Conservation (phyloP, 1,139 yeast genomes). For the Ogataea hybrid region DNA sequence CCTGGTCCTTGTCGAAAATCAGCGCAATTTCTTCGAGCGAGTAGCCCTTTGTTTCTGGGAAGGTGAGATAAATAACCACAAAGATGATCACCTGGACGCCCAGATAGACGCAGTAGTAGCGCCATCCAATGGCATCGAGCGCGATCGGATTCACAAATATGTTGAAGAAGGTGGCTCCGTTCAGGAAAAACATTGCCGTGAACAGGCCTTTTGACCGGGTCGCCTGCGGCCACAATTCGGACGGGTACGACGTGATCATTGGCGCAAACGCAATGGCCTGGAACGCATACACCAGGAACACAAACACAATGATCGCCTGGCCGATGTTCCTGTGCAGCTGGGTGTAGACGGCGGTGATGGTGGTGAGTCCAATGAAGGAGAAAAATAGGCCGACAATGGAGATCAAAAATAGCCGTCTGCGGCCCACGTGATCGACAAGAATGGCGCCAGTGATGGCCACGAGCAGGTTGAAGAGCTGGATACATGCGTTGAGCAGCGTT, state of each 20-base stretch:
- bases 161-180: slow-evolving; percentile 34
- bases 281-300: slow-evolving; percentile 32
- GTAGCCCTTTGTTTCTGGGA: slow-evolving; percentile 51
- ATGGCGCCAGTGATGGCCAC: slow-evolving; percentile 34
- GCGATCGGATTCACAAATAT: slow-evolving; percentile 59
- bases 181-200: slow-evolving; percentile 34
- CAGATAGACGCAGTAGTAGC: slow-evolving; percentile 53
- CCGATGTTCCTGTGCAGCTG: slow-evolving; percentile 29
- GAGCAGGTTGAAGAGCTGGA: slow-evolving; percentile 41
- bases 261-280: slow-evolving; percentile 35
- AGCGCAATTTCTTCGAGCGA: slow-evolving; percentile 54
- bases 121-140: slow-evolving; percentile 56
- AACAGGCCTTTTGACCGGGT: slow-evolving; percentile 46
- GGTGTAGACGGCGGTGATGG: slow-evolving; percentile 33
- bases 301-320: slow-evolving; percentile 36
- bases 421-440: slow-evolving; percentile 34
- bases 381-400: slow-evolving; percentile 31
- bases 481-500: slow-evolving; percentile 44
- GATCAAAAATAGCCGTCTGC: slow-evolving; percentile 44
- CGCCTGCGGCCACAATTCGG: slow-evolving; percentile 45
- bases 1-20: slow-evolving; percentile 37
- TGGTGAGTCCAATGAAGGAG: slow-evolving; percentile 35
- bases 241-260: slow-evolving; percentile 38
- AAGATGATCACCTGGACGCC: slow-evolving; percentile 12
- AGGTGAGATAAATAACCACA: slow-evolving; percentile 35